Evolutionary conservation across 768 basidiomycete species (phyloP), one percentile per base, ranked within the genome.

Genomic region (Auricularia sp.): DNA sequence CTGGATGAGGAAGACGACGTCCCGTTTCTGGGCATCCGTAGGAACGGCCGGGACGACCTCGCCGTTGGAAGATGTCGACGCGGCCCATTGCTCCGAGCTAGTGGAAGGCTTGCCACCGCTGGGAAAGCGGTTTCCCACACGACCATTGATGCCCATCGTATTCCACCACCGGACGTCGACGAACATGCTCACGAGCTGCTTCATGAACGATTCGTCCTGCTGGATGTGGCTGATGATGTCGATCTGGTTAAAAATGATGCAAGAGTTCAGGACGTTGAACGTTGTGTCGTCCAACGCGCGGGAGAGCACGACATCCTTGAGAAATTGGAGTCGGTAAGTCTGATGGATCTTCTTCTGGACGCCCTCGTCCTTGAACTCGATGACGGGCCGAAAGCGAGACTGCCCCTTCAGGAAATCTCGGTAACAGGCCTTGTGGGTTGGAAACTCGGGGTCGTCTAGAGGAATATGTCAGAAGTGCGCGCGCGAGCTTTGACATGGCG

Each of bases 221-320:
- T 94, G 90, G 39, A 98, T 83, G 71, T 96, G 87, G 61, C 82
- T 85, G 71, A 99, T 94, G 71, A 99, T 98, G 76, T 99, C 97
- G 70, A 96, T 94, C 74, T 99, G 96, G 77, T 98, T 97, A 83
- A 95, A 98, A 73, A 98, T 93, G 74, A 99, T 94, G 76, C 92
- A 92, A 1, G 93, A 94, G 76, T 94, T 98, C 72, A 98, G 84
- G 70, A 97, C 92, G 71, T 93, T 94, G 82, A 98, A 96, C 0
- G 95, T 98, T 2, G 92, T 89, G 75, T 99, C 97, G 71, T 99
- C 97, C 61, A 98, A 83, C 1, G 89, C 88, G 18, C 97, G 88
- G 0, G 94, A 93, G 61, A 99, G 89, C 51, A 99, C 93, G 65
- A 99, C 96, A 73, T 99, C 97, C 75, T 98, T 98, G 71, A 99